Evolutionary conservation across 176 grass and related monocot species (phyloP).

Genomic region (Hyparrhenia diplandra): DNA sequence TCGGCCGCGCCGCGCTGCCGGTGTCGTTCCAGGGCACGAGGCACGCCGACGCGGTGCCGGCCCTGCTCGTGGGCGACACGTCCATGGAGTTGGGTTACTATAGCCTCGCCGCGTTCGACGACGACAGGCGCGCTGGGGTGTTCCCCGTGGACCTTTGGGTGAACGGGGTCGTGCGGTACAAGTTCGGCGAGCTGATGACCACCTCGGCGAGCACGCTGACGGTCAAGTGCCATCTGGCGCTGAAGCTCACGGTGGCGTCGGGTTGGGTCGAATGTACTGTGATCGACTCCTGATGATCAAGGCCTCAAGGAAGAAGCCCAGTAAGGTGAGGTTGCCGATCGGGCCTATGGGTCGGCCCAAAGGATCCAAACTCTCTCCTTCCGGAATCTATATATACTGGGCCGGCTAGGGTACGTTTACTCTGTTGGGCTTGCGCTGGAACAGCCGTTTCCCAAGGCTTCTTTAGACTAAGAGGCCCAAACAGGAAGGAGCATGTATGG

Average conservation of each 20-base stretch:
- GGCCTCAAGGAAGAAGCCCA: neutral
- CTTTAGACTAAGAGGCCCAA: neutral
- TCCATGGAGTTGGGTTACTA: neutral
- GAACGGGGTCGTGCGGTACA: constrained; percentile 21
- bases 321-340: neutral
- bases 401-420: neutral
- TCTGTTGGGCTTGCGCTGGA: neutral
- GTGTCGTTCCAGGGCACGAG: constrained; percentile 29
- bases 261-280: constrained; percentile 19
- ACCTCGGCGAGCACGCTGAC: constrained; percentile 21
- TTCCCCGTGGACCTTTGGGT: constrained; percentile 42
- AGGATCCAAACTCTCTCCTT: neutral
- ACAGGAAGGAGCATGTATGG: neutral
- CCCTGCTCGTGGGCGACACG: constrained; percentile 24
- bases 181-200: constrained; percentile 19
- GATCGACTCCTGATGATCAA: neutral
- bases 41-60: neutral
- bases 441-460: too few relatives aligned
- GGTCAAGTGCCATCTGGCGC: constrained; percentile 31
- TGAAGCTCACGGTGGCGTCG: constrained; percentile 10
- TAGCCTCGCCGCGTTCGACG: neutral
- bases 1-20: constrained; percentile 23
- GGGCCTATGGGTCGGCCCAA: neutral
- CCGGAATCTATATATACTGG: neutral
- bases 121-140: neutral